Conservation (phyloP, 2,329 filamentous ascomycete species). For the Pseudocercospora musae region DNA sequence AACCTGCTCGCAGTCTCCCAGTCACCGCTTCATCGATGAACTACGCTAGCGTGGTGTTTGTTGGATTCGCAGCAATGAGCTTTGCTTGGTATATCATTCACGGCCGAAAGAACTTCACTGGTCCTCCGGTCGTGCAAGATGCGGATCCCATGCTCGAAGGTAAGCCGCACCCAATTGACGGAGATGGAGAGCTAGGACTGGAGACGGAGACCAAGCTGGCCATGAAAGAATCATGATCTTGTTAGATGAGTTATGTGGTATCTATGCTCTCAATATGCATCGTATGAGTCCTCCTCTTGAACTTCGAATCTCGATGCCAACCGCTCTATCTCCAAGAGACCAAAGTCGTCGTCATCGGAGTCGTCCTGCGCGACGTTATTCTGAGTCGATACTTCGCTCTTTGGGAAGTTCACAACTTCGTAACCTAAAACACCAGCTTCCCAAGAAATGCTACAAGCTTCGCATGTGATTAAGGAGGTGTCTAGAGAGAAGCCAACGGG, state of each 20-base stretch:
- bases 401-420: conserved; percentile 23
- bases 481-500: conserved; percentile 21
- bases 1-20: conserved; percentile 6
- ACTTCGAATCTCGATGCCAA: conserved; percentile 16
- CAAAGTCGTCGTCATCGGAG: conserved; percentile 14
- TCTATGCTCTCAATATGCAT: not conserved
- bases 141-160: conserved; percentile 28
- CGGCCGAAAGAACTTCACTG: conserved; percentile 36
- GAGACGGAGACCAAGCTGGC: conserved; percentile 12
- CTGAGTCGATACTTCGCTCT: not conserved
- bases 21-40: conserved; percentile 43
- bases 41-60: conserved; percentile 34
- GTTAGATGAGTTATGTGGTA: not conserved
- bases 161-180: conserved; percentile 20
- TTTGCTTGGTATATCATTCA: conserved; percentile 36
- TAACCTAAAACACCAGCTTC: conserved; percentile 41
- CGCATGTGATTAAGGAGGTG: conserved; percentile 30
- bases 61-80: conserved; percentile 34
- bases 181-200: conserved; percentile 25
- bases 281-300: not conserved
- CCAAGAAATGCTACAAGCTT: conserved; percentile 37
- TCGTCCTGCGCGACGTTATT: not conserved
- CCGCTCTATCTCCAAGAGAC: conserved; percentile 14
- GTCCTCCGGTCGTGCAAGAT: conserved; percentile 34
- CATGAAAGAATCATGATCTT: conserved; percentile 8